Evolutionary conservation across 768 basidiomycete genomes (phyloP), one percentile per base, ranked within the genome.

Genomic region (Cyathus striatus): DNA sequence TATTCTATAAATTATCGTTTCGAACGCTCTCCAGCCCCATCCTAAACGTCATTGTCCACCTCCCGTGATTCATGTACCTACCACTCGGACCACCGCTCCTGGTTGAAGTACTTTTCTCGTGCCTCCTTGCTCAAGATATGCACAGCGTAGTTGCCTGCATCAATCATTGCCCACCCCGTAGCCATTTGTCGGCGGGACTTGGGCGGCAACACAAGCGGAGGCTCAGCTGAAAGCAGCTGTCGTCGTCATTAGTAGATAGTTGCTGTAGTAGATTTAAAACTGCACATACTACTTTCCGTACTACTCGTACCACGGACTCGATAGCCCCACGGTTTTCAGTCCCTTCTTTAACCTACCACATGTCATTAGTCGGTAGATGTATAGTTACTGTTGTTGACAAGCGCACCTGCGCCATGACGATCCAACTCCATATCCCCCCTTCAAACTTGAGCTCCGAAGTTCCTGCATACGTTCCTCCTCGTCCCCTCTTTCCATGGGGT

Each of bases 121-220:
- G 83, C 83, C 21, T 75, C 70, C 44, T 62, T 74, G 62, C 83
- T 85, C 45, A 90, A 51, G 37, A 92, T 68, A 56, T 92, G 89
- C 17, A 91, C 79, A 1, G 81, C 89, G 68, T 89, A 86, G 36
- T 79, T 72, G 23, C 88, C 88, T 5, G 78, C 85, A 57, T 92
- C 89, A 37, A 92, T 65, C 80, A 91, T 79, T 2, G 83, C 84
- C 90, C 89, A 92, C 20, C 85, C 86, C 41, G 82, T 81, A 49
- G 76, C 72, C 45, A 71, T 69, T 22, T 74, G 67, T 24, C 75
- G 73, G 55, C 79, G 80, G 23, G 75, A 67, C 45, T 86, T 88
- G 16, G 78, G 75, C 3, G 83, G 78, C 10, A 90, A 65, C 12
- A 68, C 56, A 23, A 88, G 53, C 7, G 81, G 79, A 1, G 86